Evolutionary conservation across 129 eudicot genomes (phyloP).

Genomic region (Lonicera japonica): DNA sequence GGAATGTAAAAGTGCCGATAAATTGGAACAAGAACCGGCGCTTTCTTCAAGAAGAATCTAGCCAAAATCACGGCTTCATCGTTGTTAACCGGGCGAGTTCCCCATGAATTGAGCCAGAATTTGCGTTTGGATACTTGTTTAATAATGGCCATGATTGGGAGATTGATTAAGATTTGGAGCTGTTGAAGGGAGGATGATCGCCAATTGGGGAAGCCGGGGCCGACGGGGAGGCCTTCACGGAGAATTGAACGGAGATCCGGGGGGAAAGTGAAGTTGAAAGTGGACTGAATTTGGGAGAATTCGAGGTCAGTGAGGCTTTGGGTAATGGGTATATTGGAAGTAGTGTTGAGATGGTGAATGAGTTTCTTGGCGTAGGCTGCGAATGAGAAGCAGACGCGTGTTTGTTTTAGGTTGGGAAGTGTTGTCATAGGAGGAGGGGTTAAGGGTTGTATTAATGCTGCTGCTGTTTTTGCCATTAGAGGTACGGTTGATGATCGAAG

Average conservation of each 20-base stretch:
- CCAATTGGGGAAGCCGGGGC: conserved; percentile 86
- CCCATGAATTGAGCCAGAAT: conserved; percentile 67
- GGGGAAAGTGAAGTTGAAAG: conserved; percentile 56
- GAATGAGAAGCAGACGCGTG: conserved; percentile 62
- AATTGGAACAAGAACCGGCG: conserved; percentile 70
- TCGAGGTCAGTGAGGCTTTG: conserved; percentile 54
- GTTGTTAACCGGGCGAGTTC: conserved; percentile 37
- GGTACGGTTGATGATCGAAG: not conserved
- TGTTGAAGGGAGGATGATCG: conserved; percentile 68
- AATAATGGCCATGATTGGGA: conserved; percentile 48
- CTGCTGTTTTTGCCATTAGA: conserved; percentile 17
- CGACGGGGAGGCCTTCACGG: conserved; percentile 74
- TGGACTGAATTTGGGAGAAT: conserved; percentile 46
- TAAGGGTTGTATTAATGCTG: not conserved
- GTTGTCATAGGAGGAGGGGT: not conserved
- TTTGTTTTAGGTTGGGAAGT: conserved; percentile 13
- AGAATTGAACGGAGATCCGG: conserved; percentile 90
- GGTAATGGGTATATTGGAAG: conserved; percentile 42
- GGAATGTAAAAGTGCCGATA: conserved; percentile 58
- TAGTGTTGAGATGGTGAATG: conserved; percentile 40
- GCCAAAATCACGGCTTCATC: conserved; percentile 55
- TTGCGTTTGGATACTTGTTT: conserved; percentile 34
- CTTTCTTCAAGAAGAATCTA: conserved; percentile 27
- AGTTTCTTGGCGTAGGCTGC: conserved; percentile 82
- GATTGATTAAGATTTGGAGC: conserved; percentile 41